phyloP scores from a whole-genome alignment of 2,329 filamentous ascomycete genomes.

The Fragosphaeria purpurea region DNA sequence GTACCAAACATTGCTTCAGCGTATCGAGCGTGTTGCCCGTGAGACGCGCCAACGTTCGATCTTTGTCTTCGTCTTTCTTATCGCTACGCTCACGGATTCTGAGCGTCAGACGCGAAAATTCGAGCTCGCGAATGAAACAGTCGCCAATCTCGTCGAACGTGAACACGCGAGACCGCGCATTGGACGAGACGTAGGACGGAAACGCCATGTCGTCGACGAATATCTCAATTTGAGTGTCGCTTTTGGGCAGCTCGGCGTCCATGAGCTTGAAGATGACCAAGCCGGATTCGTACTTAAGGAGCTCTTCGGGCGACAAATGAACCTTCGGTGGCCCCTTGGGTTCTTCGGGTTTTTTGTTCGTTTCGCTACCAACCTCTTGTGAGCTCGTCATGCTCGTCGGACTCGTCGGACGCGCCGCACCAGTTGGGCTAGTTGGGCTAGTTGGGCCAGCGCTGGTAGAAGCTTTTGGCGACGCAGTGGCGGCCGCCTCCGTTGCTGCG shows the following conservation, averaged over 20 bases:
- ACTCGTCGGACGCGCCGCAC: conserved; percentile 6
- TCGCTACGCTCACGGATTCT: conserved; percentile 71
- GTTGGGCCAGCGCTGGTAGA: background rate
- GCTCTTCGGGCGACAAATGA: conserved; percentile 66
- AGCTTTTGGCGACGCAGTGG: background rate
- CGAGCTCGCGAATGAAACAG: conserved; percentile 92
- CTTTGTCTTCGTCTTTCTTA: conserved; percentile 57
- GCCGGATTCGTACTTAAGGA: conserved; percentile 79
- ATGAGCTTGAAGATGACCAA: conserved; percentile 90
- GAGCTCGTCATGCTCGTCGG: conserved; percentile 30
- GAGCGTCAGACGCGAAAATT: conserved; percentile 86
- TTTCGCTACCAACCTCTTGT: conserved; percentile 20
- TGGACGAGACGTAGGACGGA: conserved; percentile 74
- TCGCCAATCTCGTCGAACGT: conserved; percentile 90
- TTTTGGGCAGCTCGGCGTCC: conserved; percentile 73
- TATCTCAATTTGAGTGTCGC: conserved; percentile 71
- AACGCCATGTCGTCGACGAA: conserved; percentile 93
- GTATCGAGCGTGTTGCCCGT: conserved; percentile 79
- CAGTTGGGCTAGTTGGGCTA: background rate
- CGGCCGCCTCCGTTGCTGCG: conserved; percentile 26
- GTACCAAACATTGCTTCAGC: conserved; percentile 74
- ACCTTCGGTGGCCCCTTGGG: conserved; percentile 60
- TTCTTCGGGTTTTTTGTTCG: conserved; percentile 24
- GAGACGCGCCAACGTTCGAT: conserved; percentile 66
- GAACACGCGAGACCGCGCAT: conserved; percentile 56